Evolutionary conservation across 345 rosid genomes (phyloP).

Genomic region (Eucalyptus dawsonii): DNA sequence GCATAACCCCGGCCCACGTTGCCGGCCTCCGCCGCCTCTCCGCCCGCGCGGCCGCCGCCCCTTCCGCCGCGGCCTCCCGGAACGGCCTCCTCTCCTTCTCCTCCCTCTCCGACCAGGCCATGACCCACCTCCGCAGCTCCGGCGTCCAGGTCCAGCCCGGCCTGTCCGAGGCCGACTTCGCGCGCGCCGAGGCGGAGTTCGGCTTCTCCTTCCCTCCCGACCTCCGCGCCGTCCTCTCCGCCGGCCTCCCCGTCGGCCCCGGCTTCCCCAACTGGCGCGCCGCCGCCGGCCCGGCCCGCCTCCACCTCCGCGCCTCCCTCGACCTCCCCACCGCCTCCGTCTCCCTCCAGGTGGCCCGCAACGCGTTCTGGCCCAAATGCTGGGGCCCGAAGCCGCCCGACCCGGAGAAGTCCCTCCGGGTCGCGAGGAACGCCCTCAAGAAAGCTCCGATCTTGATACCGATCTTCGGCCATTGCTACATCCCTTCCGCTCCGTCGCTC

Average conservation of each 20-base stretch:
- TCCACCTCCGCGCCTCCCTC: conserved; percentile 72
- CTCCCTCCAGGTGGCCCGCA: conserved; percentile 83
- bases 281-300: conserved; percentile 56
- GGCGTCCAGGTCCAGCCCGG: conserved; percentile 76
- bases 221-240: conserved; percentile 74
- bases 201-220: conserved; percentile 92
- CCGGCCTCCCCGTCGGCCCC: conserved; percentile 79
- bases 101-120: conserved; percentile 68
- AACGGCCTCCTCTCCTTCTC: conserved; percentile 65
- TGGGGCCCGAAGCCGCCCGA: conserved; percentile 87
- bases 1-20: conserved; percentile 80
- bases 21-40: conserved; percentile 96
- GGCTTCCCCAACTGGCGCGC: conserved; percentile 95
- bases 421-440: conserved; percentile 81
- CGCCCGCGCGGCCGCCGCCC: conserved; percentile 76
- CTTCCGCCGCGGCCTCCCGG: conserved; percentile 18
- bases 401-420: conserved; percentile 77
- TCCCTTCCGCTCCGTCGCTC: conserved; percentile 77
- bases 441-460: conserved; percentile 88
- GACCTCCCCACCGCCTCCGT: conserved; percentile 90
- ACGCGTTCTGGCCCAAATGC: conserved; percentile 81
- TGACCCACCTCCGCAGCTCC: conserved; percentile 54
- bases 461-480: conserved; percentile 82
- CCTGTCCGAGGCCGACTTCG: conserved; percentile 73
- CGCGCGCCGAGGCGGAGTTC: conserved; percentile 81